Base-by-base conservation (phyloP, 176 grass and related monocot species). In the Miscanthus lutarioriparius region DNA sequence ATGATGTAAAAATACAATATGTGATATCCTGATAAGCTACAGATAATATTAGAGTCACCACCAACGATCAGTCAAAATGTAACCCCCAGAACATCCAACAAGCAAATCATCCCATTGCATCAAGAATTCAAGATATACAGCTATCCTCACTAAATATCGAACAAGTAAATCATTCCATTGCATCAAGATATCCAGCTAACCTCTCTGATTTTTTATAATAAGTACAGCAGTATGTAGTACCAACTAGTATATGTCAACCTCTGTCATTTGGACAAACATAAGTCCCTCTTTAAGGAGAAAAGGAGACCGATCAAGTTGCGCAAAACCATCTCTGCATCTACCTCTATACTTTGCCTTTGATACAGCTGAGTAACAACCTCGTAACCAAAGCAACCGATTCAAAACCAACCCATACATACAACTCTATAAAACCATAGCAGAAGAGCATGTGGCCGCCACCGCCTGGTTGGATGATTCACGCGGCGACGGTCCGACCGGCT, bases 301-400 rank as follows among this genome's bases (percentile, higher is more conserved):
- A 89, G n/a, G 8, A 88, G 83, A 43, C 43, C 25, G n/a, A 73
- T 43, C 6, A 8, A 76, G 64, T 45, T 6, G 58, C 7, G 4
- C 82, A 81, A 89, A 87, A 84, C 39, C 70, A 54, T 80, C 49
- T 90, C 61, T 70, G 10, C 80, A 41, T 3, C 83, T 82, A 82
- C 19, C n/a, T 80, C 87, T 90, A 68, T 41, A 70, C 8, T 83
- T 45, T 79, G 67, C 78, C 79, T 78, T 58, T 75, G 61, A 69
- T 79, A 83, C 67, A 86, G 45, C 30, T 61, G 59, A 17, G 84
- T 67, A 58, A 48, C 4, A 80, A 43, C n/a, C 36, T 30, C 48
- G 64, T 80, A 49, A 77, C 44, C 13, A 32, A 17, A 87, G n/a
- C 1, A 5, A 8, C 10, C 40, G 30, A 74, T 44, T 39, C 80